Evolutionary conservation across 495 filamentous ascomycete genomes (phyloP), one percentile per base, ranked within the genome.

Genomic region (Articulospora tetracladia): DNA sequence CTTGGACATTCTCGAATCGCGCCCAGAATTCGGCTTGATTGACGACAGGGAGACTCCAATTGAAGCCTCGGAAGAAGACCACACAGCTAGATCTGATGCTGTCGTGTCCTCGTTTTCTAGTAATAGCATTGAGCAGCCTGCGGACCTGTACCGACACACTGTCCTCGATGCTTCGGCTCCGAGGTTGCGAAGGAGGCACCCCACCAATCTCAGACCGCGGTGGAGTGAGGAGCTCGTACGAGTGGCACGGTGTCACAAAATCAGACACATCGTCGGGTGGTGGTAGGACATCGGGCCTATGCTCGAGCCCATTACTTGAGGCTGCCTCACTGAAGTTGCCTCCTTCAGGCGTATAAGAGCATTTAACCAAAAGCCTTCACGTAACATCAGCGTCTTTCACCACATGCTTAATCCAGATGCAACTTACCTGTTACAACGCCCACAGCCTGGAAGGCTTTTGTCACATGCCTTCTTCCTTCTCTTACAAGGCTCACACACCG

Each of bases 401-500:
- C 26, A 27, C 25, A 39, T 23, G 4, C 23, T 30, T 26, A 17
- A 41, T 7, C 1, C 26, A 20, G 13, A 30, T 22, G 30, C 17
- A 46, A 51, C 8, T 10, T 51, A 62, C 64, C 57, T 56, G 15
- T 4, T 25, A 41, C 64, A 66, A 36, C 64, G 36, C 12, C 36
- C 30, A 50, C 64, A 66, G 17, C 27, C 55, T n/a, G 64, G 64
- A 3, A 66, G 44, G 10, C 17, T 27, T 48, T 66, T 66, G 46
- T 59, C 41, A 34, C 64, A 66, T 20, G 41, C 44, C 48, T 66
- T 66, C 51, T 66, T 66, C 1, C 60, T 48, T 6, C 53, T 34
- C 47, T 62, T 66, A 46, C 64, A 66, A 22, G 30, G 62, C 19
- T 60, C 26, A 24, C 58, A 60, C 1, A 60, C 58, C 17, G 19